These are phyloP conservation scores for Cutaneotrichosporon cutaneum DNA, from an alignment of 1,284 basidiomycete genomes.

Conservation along the genomic window DNA sequence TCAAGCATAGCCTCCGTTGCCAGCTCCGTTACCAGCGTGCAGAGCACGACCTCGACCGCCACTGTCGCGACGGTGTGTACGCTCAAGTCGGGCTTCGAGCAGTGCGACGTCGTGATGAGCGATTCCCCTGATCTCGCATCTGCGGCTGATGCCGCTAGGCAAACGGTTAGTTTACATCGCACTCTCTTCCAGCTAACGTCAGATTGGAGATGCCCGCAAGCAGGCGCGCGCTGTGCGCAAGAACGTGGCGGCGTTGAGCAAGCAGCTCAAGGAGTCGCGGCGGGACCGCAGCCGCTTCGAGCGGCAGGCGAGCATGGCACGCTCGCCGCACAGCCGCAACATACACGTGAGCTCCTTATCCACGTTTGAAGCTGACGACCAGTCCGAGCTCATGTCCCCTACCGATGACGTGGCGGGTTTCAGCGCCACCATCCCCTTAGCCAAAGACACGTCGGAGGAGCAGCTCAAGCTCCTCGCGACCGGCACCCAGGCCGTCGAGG, in stretches of 20 bases:
- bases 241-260: slow-evolving; percentile 12
- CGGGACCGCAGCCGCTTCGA: neutral
- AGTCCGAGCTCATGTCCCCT: slow-evolving; percentile 6
- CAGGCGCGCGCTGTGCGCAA: slow-evolving; percentile 15
- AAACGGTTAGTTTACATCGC: neutral
- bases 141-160: slow-evolving; percentile 16
- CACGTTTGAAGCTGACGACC: neutral
- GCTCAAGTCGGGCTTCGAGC: slow-evolving; percentile 14
- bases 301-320: slow-evolving; percentile 31
- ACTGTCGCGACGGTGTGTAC: slow-evolving; percentile 10
- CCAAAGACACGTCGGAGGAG: neutral
- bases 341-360: slow-evolving; percentile 45
- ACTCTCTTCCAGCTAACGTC: neutral
- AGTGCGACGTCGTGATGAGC: slow-evolving; percentile 23
- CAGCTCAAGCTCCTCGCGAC: slow-evolving; percentile 27
- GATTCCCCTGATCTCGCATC: slow-evolving; percentile 20
- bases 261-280: slow-evolving; percentile 5
- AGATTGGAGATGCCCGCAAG: slow-evolving; percentile 19
- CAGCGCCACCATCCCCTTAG: neutral
- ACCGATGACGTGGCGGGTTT: neutral
- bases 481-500: slow-evolving; percentile 37
- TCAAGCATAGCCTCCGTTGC: slow-evolving; percentile 13
- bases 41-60: neutral
- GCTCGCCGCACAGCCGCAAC: slow-evolving; percentile 52
- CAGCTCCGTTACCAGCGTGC: slow-evolving; percentile 4